Evolutionary conservation across 176 grass and related monocot species (phyloP), one percentile per base, ranked within the genome.

Genomic region (Puya raimondii): DNA sequence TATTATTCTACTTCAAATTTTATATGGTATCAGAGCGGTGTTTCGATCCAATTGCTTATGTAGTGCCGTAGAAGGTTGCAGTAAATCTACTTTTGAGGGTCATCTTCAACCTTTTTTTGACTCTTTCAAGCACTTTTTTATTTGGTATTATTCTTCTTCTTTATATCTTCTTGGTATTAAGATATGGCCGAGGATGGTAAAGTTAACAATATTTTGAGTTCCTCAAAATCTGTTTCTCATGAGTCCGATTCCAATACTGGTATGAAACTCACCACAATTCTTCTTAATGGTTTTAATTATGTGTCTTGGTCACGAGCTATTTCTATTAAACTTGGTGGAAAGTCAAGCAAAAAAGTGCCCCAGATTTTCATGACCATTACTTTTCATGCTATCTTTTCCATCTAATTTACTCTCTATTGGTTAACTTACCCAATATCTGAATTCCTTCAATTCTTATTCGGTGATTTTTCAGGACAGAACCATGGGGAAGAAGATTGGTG

Each of bases 231-330:
- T 29, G 27, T 29, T 29, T 29, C 1, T 29, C 27, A 4, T 29
- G 27, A 29, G 2, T 29, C 3, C 3, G 27, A 29, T 29, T 29
- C 27, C 27, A 29, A 29, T 4, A 29, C 27, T 29, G 3, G 27
- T 29, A 66, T 66, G 22, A 70, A 70, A 72, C 15, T 72, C 48
- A 72, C 10, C 8, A 1, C 50, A 53, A 13, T 72, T 72, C 16
- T 72, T 54, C 13, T 58, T 49, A 72, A 72, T 57, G 50, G 17
- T 7, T 53, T 23, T 16, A 72, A 72, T 54, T 72, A 72, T 50
- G 7, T 14, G 21, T 23, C 69, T 20, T 72, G 69, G 69, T 47
- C 69, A 51, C 12, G n/a, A 54, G 13, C 69, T 17, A 27, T 25
- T 21, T 22, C 69, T 9, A n/a, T 52, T 52, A 12, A 17, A 52